Evolutionary conservation across 495 filamentous ascomycete species (phyloP).

Genomic region (Cercophora newfieldiana): DNA sequence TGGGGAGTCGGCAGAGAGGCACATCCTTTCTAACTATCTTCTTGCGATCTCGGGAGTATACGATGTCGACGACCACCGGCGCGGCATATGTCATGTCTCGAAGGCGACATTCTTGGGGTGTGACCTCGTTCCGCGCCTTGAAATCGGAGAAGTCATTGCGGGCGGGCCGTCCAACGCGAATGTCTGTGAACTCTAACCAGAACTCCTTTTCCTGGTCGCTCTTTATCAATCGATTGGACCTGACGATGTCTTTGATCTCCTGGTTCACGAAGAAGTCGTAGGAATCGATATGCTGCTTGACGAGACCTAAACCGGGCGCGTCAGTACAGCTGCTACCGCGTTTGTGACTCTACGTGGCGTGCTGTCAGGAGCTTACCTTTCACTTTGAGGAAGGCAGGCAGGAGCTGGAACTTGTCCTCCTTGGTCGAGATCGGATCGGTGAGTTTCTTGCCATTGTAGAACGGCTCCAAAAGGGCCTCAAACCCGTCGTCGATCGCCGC

Average conservation of each 20-base stretch:
- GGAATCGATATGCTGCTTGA: conserved; percentile 83
- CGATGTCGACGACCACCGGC: conserved; percentile 84
- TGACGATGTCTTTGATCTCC: conserved; percentile 92
- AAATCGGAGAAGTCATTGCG: conserved; percentile 68
- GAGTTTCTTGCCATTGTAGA: conserved; percentile 91
- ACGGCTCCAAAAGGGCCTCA: conserved; percentile 87
- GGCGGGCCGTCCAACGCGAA: conserved; percentile 76
- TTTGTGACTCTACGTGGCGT: background rate
- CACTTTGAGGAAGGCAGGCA: conserved; percentile 95
- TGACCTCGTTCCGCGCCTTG: conserved; percentile 62
- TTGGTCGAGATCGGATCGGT: conserved; percentile 93
- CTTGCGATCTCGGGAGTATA: conserved; percentile 74
- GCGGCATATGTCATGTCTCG: conserved; percentile 96
- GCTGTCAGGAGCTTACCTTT: conserved; percentile 57
- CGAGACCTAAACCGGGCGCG: conserved; percentile 16
- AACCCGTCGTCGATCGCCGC: conserved; percentile 59
- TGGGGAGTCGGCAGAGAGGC: conserved; percentile 83
- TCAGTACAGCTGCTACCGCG: conserved; percentile 18
- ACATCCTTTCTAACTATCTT: conserved; percentile 68
- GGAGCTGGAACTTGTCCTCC: conserved; percentile 90
- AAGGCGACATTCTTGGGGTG: conserved; percentile 91
- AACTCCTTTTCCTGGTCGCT: conserved; percentile 89
- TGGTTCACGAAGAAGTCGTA: conserved; percentile 97
- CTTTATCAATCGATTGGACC: conserved; percentile 77
- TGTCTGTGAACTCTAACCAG: conserved; percentile 85